These are phyloP conservation scores for Cytospora mali DNA, from an alignment of 2,329 filamentous ascomycete genomes.

Conservation along the genomic window DNA sequence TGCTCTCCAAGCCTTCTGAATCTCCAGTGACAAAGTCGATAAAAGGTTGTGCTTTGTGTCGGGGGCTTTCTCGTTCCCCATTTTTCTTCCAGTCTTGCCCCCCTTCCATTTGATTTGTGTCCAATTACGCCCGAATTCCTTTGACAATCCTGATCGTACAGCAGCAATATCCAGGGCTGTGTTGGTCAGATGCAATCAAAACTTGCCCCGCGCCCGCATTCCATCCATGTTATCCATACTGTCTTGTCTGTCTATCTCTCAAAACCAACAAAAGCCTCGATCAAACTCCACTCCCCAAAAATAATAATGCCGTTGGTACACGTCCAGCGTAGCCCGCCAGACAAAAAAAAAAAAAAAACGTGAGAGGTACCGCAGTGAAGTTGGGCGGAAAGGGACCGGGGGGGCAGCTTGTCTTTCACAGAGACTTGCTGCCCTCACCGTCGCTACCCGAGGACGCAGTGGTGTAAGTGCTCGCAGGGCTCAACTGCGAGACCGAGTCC, in stretches of 20 bases:
- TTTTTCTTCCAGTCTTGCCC: background rate
- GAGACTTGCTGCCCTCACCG: background rate
- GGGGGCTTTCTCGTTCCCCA: too few species aligned
- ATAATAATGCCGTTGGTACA: background rate
- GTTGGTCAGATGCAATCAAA: background rate
- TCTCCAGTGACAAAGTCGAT: background rate
- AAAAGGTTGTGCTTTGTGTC: background rate
- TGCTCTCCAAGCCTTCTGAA: background rate
- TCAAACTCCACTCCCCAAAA: background rate
- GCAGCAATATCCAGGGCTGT: background rate
- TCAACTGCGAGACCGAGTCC: constrained; percentile 17
- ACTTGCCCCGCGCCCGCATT: background rate
- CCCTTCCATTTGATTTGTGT: background rate
- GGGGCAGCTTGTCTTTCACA: background rate
- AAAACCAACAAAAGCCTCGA: background rate
- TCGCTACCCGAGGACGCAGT: constrained; percentile 11
- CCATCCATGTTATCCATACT: background rate
- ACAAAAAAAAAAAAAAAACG: background rate
- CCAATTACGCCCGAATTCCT: background rate
- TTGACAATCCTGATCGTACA: constrained; percentile 3
- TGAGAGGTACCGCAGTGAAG: background rate
- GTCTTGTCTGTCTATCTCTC: background rate
- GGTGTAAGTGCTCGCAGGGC: constrained; percentile 2
- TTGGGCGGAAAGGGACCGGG: too few species aligned
- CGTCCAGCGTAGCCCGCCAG: background rate